Evolutionary conservation across 2,329 filamentous ascomycete species (phyloP).

Genomic region (Parasarocladium wereldwijsianum): DNA sequence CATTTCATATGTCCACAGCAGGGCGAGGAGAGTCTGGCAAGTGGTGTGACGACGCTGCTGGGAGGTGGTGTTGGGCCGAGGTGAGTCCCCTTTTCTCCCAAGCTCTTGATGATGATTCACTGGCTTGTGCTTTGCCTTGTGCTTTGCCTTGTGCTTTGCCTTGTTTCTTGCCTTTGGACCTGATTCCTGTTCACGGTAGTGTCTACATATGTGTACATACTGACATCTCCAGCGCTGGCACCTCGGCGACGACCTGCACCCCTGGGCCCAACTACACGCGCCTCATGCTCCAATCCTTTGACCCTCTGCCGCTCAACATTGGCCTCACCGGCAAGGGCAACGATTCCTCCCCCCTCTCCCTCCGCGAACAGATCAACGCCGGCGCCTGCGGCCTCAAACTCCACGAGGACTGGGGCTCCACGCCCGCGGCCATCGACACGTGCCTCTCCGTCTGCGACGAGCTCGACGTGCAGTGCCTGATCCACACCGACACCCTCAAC

Average conservation of each 20-base stretch:
- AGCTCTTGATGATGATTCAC: too few relatives aligned
- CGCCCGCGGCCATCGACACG: conserved; percentile 79
- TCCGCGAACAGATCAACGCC: conserved; percentile 68
- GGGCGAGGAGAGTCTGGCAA: conserved; percentile 65
- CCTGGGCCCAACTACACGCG: conserved; percentile 71
- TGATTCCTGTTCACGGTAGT: too few relatives aligned
- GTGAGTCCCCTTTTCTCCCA: conserved; percentile 23
- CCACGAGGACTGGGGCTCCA: conserved; percentile 92
- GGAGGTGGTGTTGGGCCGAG: conserved; percentile 88
- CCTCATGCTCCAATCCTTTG: conserved; percentile 81
- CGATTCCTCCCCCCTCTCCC: conserved; percentile 53
- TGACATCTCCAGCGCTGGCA: conserved; percentile 49
- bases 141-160: too few relatives aligned
- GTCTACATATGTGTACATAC: conserved; percentile 1
- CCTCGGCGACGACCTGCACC: conserved; percentile 86
- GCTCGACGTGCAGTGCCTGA: conserved; percentile 81
- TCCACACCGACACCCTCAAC: conserved; percentile 93
- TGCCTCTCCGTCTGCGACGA: conserved; percentile 81
- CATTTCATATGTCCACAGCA: conserved; percentile 96
- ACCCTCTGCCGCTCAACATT: conserved; percentile 69
- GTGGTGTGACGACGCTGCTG: conserved; percentile 80
- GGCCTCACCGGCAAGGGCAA: conserved; percentile 93
- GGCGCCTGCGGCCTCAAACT: conserved; percentile 85
- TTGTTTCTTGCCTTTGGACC: too few relatives aligned
- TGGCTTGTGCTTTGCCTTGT: too few relatives aligned